These are phyloP conservation scores for Aspergillus novofumigatus DNA, from an alignment of 2,329 filamentous ascomycete species.

Conservation along the genomic window DNA sequence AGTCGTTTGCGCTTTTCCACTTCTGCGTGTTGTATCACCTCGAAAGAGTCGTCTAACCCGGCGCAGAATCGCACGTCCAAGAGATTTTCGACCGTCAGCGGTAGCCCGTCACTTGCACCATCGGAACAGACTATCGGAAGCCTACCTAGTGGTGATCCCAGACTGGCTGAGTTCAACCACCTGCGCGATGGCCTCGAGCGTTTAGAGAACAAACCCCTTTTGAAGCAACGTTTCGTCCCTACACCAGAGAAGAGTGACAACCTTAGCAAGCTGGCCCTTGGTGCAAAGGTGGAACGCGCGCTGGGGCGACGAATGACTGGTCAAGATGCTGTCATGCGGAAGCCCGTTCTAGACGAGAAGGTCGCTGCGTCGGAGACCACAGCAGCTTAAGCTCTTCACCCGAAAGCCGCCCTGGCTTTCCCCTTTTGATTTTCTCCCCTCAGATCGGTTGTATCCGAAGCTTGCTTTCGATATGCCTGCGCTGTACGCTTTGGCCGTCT, in stretches of 20 bases:
- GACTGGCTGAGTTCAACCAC: constrained; percentile 63
- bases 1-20: constrained; percentile 8
- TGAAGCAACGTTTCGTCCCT: constrained; percentile 75
- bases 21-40: background rate
- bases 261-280: constrained; percentile 79
- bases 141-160: constrained; percentile 45
- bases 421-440: background rate
- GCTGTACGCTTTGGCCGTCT: background rate
- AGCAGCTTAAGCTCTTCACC: constrained; percentile 12
- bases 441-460: constrained; percentile 7
- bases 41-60: constrained; percentile 4
- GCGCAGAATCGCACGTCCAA: constrained; percentile 48
- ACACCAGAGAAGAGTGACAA: constrained; percentile 76
- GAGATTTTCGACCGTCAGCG: constrained; percentile 52
- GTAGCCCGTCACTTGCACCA: constrained; percentile 42
- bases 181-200: constrained; percentile 78
- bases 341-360: constrained; percentile 48
- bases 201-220: constrained; percentile 83
- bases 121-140: constrained; percentile 43
- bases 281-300: constrained; percentile 85
- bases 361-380: constrained; percentile 16
- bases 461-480: constrained; percentile 14
- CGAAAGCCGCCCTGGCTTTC: constrained; percentile 2
- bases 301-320: constrained; percentile 79
- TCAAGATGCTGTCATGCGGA: constrained; percentile 79